Conservation (phyloP, 306 rosid genomes). For the Pyrus bretschneideri region DNA sequence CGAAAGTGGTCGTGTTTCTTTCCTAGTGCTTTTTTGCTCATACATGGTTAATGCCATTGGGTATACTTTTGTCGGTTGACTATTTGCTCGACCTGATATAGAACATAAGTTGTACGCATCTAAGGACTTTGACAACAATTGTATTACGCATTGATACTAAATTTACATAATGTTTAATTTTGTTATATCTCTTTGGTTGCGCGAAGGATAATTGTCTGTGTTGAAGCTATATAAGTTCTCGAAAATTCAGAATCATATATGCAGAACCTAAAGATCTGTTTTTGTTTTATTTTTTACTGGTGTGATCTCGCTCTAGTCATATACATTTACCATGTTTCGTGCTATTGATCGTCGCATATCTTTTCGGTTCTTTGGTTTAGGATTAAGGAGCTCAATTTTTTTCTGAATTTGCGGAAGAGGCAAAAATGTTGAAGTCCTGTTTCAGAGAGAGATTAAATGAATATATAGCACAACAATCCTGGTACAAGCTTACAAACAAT, state of each 20-base stretch:
- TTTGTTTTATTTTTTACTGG: background rate
- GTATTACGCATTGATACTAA: constrained; percentile 6
- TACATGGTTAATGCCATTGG: constrained; percentile 8
- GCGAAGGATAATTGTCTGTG: background rate
- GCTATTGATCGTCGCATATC: background rate
- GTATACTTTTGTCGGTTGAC: constrained; percentile 10
- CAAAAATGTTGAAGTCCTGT: background rate
- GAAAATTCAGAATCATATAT: background rate
- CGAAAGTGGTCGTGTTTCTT: constrained; percentile 17
- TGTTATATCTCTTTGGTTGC: background rate
- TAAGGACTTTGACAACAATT: constrained; percentile 4
- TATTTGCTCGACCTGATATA: background rate
- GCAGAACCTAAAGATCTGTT: background rate
- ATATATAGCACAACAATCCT: background rate
- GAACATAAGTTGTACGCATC: constrained; percentile 19
- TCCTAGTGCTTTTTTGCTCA: background rate
- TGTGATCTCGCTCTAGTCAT: background rate
- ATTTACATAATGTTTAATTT: background rate
- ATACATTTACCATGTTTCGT: background rate
- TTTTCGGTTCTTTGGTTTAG: background rate
- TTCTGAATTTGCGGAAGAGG: background rate
- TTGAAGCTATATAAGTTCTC: background rate
- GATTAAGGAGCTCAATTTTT: background rate
- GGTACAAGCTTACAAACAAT: background rate
- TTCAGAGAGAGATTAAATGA: background rate